Percentiles rank a stretch among this genome's conserved stretches.
These are phyloP conservation scores for Buddleja alternifolia DNA, from an alignment of 257 asterid genomes.

Conservation along the genomic window DNA sequence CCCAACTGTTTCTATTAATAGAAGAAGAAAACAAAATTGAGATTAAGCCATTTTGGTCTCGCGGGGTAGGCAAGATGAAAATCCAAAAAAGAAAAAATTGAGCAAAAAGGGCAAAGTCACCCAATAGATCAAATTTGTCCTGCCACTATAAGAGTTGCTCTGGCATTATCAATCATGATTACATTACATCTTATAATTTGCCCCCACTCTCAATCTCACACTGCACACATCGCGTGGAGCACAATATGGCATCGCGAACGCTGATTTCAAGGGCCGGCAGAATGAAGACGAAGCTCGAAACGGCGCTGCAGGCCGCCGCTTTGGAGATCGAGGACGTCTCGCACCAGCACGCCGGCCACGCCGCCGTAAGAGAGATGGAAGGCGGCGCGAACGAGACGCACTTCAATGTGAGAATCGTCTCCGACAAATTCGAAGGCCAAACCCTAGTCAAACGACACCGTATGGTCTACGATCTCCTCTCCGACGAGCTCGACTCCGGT, in stretches of 20 bases:
- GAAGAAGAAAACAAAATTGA: too few relatives aligned
- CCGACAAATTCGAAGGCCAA: constrained; percentile 70
- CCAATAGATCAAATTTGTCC: neutral
- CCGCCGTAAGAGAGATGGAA: constrained; percentile 60
- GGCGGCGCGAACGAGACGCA: constrained; percentile 78
- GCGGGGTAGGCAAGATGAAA: too few relatives aligned
- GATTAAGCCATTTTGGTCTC: too few relatives aligned
- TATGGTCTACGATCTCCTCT: constrained; percentile 79
- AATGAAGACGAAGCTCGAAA: constrained; percentile 72
- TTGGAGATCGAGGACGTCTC: constrained; percentile 92
- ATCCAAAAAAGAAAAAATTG: too few relatives aligned
- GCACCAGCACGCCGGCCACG: constrained; percentile 92
- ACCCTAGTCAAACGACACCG: constrained; percentile 88
- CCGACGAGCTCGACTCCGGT: constrained; percentile 86
- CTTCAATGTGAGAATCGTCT: constrained; percentile 73
- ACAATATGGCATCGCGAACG: constrained; percentile 66
- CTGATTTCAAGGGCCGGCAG: constrained; percentile 64
- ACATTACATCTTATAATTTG: neutral
- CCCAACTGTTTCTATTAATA: too few relatives aligned
- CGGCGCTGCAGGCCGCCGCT: constrained; percentile 65
- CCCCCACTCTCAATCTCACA: too few relatives aligned
- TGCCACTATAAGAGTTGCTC: neutral
- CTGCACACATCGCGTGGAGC: constrained; percentile 9
- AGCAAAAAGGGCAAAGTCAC: neutral
- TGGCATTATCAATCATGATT: neutral